Conservation (phyloP, 2,329 filamentous ascomycete species). For the Huntiella omanensis region DNA sequence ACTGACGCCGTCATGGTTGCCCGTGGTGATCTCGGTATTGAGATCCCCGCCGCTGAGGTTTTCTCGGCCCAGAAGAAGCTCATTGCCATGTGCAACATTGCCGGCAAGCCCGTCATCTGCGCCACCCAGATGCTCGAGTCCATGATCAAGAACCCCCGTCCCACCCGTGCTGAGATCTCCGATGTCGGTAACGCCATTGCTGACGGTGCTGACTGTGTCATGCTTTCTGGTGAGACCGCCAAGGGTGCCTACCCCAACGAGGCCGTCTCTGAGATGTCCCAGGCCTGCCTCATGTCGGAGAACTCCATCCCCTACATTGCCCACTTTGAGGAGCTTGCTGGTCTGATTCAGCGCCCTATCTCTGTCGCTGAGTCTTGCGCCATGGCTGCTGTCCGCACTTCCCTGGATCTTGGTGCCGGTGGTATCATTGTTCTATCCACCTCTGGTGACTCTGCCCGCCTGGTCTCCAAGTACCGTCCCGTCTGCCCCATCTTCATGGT, state of each 20-base stretch:
- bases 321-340: constrained; percentile 88
- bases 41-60: constrained; percentile 95
- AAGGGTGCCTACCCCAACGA: constrained; percentile 90
- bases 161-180: constrained; percentile 93
- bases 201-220: constrained; percentile 96
- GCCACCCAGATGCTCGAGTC: constrained; percentile 99
- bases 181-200: constrained; percentile 94
- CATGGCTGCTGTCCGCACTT: constrained; percentile 91
- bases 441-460: constrained; percentile 81
- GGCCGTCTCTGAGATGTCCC: constrained; percentile 94
- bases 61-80: constrained; percentile 99
- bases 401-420: constrained; percentile 87
- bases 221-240: constrained; percentile 97
- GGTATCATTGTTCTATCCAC: constrained; percentile 94
- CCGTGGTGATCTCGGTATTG: constrained; percentile 86
- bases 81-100: constrained; percentile 99
- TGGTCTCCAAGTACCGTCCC: constrained; percentile 94
- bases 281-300: constrained; percentile 90
- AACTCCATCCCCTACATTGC: constrained; percentile 94
- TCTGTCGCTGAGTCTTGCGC: constrained; percentile 83
- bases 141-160: constrained; percentile 99
- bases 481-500: constrained; percentile 99
- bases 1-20: constrained; percentile 99
- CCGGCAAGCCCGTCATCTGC: constrained; percentile 96
- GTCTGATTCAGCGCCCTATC: constrained; percentile 64